These are phyloP conservation scores for Scalesia atractyloides DNA, from an alignment of 129 eudicot species.

Conservation along the genomic window DNA sequence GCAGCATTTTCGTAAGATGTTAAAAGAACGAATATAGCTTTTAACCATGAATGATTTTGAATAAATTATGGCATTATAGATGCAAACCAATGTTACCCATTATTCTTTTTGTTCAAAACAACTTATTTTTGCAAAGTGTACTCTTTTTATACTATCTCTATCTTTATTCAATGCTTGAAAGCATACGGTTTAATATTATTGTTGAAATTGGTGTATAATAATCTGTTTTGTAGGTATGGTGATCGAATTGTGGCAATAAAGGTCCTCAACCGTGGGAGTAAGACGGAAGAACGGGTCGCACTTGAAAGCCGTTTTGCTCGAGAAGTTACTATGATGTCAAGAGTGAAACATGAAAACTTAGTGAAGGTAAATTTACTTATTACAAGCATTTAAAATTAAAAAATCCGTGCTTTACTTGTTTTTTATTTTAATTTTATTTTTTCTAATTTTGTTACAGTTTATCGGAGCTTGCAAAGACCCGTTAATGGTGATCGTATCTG, in stretches of 20 bases:
- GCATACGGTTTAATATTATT: neutral
- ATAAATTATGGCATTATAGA: neutral
- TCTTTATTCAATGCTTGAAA: slow-evolving; percentile 4
- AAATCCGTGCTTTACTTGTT: neutral
- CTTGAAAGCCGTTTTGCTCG: slow-evolving; percentile 89
- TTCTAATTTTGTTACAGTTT: slow-evolving; percentile 50
- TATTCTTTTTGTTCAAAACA: neutral
- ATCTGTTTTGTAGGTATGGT: slow-evolving; percentile 55
- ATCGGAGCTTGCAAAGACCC: slow-evolving; percentile 99
- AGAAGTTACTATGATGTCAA: slow-evolving; percentile 94
- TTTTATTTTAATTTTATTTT: neutral
- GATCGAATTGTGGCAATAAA: slow-evolving; percentile 87
- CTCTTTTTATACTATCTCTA: neutral
- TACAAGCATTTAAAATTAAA: neutral
- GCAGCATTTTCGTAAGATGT: slow-evolving; percentile 15
- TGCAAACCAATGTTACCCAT: neutral
- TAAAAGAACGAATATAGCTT: neutral
- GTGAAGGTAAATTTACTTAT: slow-evolving; percentile 63
- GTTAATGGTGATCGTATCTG: slow-evolving; percentile 95
- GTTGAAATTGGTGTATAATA: neutral
- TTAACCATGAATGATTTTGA: neutral
- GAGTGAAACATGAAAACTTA: slow-evolving; percentile 87
- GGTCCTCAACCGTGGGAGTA: slow-evolving; percentile 82
- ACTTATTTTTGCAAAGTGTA: neutral
- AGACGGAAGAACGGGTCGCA: slow-evolving; percentile 64